Conservation (phyloP, 306 rosid species). For the Lithocarpus polystachyus region DNA sequence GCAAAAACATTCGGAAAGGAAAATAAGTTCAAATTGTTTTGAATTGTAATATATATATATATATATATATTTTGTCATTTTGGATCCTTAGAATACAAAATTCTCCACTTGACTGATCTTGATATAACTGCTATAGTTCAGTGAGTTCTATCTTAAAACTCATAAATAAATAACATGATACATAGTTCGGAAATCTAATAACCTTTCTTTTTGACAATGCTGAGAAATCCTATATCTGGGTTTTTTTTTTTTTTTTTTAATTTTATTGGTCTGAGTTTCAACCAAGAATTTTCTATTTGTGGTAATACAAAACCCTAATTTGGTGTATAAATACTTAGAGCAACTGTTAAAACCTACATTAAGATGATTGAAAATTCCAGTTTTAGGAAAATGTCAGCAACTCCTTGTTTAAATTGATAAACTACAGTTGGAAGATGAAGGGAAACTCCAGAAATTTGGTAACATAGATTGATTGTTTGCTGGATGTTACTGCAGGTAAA, state of each 20-base stretch:
- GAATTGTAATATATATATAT: too few relatives aligned
- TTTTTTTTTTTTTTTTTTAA: neutral
- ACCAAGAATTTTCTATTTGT: neutral
- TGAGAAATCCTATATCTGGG: neutral
- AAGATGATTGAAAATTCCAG: neutral
- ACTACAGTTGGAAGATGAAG: neutral
- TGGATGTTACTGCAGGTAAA: slow-evolving; percentile 50
- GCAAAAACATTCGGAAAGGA: neutral
- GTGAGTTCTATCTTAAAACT: too few relatives aligned
- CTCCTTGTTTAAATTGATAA: neutral
- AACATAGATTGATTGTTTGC: neutral
- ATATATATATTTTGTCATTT: neutral
- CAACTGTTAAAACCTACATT: neutral
- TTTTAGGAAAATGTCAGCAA: neutral
- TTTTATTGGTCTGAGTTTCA: neutral
- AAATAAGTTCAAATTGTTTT: neutral
- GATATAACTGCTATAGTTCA: neutral
- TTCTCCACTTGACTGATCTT: neutral
- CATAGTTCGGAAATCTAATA: neutral
- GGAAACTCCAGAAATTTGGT: neutral
- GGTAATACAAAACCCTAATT: neutral
- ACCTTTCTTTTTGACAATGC: neutral
- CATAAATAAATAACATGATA: neutral
- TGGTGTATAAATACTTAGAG: too few relatives aligned
- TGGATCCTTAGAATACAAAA: neutral